Conservation (phyloP, 371 early-diverging fungal genomes). For the Mucor indicus region DNA sequence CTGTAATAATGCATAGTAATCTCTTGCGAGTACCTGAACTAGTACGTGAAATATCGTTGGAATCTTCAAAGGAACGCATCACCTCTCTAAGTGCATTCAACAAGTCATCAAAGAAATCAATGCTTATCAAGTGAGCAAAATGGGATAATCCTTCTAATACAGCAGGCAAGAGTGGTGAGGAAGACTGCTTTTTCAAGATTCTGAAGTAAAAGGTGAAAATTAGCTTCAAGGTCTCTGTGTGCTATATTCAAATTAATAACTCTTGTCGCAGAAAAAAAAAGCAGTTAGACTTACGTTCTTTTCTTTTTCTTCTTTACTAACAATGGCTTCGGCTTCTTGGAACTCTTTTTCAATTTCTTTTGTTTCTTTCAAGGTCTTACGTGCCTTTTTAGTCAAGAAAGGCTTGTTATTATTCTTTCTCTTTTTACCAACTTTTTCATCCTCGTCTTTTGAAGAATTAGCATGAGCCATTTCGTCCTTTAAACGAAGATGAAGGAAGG, state of each 20-base stretch:
- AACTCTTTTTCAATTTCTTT: constrained; percentile 76
- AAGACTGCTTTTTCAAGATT: constrained; percentile 81
- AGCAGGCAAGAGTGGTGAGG: constrained; percentile 75
- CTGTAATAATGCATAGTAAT: constrained; percentile 84
- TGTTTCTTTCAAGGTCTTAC: constrained; percentile 71
- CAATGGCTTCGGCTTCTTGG: constrained; percentile 81
- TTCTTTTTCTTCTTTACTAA: constrained; percentile 70
- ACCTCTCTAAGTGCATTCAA: constrained; percentile 79
- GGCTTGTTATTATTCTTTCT: constrained; percentile 54
- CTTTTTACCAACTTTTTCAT: constrained; percentile 41
- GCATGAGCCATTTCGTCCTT: constrained; percentile 69
- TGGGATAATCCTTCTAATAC: constrained; percentile 89
- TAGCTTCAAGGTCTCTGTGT: constrained; percentile 87
- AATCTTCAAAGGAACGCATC: constrained; percentile 46
- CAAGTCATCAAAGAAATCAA: constrained; percentile 93
- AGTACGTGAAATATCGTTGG: constrained; percentile 31
- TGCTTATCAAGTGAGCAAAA: constrained; percentile 90
- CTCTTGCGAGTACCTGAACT: constrained; percentile 59
- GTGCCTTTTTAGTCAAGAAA: constrained; percentile 72
- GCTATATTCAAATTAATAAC: constrained; percentile 38
- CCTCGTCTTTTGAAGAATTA: constrained; percentile 37
- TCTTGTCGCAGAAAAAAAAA: too few species aligned
- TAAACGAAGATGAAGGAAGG: constrained; percentile 76
- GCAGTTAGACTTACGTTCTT: constrained; percentile 49
- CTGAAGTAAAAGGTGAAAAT: constrained; percentile 93